Conservation (phyloP, 495 filamentous ascomycete species). For the Hyaloscypha variabilis region DNA sequence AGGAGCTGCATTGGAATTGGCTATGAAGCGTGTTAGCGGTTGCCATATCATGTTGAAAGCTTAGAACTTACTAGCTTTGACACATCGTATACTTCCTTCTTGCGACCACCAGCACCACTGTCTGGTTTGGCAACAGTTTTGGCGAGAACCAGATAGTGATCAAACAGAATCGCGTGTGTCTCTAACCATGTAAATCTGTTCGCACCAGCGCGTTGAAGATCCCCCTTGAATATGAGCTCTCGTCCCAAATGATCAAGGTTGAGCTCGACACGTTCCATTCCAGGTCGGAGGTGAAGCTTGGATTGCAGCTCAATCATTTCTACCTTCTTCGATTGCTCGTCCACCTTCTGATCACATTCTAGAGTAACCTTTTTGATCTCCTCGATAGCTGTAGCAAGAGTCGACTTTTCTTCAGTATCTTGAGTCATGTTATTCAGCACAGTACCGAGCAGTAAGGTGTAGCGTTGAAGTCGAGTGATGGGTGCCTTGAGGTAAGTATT, state of each 20-base stretch:
- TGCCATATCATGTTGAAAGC: neutral
- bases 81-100: constrained; percentile 90
- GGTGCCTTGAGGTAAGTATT: constrained; percentile 92
- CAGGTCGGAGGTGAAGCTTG: constrained; percentile 81
- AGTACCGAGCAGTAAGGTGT: constrained; percentile 79
- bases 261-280: constrained; percentile 85
- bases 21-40: constrained; percentile 37
- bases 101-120: constrained; percentile 56
- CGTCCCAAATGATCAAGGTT: constrained; percentile 91
- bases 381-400: constrained; percentile 84
- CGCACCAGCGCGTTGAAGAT: constrained; percentile 84
- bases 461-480: constrained; percentile 90
- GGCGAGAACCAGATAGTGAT: constrained; percentile 93
- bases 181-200: constrained; percentile 91
- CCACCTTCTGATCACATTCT: constrained; percentile 94
- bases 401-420: constrained; percentile 89
- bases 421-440: constrained; percentile 81
- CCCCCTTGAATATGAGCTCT: constrained; percentile 85
- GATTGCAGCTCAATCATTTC: constrained; percentile 79
- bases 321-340: constrained; percentile 91
- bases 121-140: constrained; percentile 76
- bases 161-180: constrained; percentile 89
- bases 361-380: constrained; percentile 90
- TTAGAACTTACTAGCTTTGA: constrained; percentile 73
- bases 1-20: constrained; percentile 98